Evolutionary conservation across 129 eudicot species (phyloP).

Genomic region (Escallonia rubra): DNA sequence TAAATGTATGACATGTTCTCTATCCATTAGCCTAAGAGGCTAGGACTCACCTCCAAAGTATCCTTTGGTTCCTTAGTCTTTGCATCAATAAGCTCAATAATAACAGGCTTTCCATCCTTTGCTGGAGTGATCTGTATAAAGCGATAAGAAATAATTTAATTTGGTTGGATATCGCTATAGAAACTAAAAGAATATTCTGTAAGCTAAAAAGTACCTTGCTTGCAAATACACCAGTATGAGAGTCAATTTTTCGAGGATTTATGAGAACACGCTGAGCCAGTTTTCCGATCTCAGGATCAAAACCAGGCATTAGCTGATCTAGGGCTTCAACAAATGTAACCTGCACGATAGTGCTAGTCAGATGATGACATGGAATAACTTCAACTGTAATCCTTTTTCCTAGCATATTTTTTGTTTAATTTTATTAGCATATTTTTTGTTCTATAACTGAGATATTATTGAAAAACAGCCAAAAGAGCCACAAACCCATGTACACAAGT

Average conservation of each 20-base stretch:
- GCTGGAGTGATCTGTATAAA: conserved; percentile 89
- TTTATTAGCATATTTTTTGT: too few relatives aligned
- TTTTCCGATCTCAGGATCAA: conserved; percentile 97
- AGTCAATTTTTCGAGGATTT: conserved; percentile 95
- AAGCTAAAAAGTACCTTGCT: conserved; percentile 60
- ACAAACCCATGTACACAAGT: too few relatives aligned
- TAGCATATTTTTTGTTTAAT: too few relatives aligned
- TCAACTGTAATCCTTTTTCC: not conserved
- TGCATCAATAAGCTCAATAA: conserved; percentile 93
- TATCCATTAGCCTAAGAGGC: too few relatives aligned
- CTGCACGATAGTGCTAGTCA: conserved; percentile 28
- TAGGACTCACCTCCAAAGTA: conserved; percentile 68
- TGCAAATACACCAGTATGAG: conserved; percentile 96
- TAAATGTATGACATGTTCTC: too few relatives aligned
- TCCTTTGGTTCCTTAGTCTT: conserved; percentile 91
- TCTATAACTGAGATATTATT: too few relatives aligned
- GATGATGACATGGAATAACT: not conserved
- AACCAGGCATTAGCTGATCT: conserved; percentile 99
- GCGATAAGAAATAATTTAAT: not conserved
- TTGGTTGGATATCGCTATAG: not conserved
- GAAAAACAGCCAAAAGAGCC: too few relatives aligned
- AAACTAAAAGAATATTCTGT: not conserved
- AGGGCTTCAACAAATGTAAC: conserved; percentile 97
- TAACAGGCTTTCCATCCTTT: conserved; percentile 92
- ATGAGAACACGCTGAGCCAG: conserved; percentile 96